Percentiles rank a stretch among this genome's conserved stretches.
phyloP scores from a whole-genome alignment of 495 filamentous ascomycete species.

The Daldinia loculata region DNA sequence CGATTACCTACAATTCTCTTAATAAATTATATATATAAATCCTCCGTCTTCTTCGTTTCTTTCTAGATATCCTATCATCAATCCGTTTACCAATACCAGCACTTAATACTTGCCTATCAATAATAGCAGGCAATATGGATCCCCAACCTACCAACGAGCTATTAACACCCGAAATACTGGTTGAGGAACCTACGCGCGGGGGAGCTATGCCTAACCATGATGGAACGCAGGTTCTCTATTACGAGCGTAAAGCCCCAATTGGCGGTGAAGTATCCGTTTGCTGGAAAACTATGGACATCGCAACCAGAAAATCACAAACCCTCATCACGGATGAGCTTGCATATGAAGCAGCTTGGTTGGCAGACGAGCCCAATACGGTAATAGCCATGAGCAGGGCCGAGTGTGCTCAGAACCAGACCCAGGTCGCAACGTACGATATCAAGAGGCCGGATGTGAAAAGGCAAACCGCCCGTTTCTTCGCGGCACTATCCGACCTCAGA shows the following conservation, averaged over 20 bases:
- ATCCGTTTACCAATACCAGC: slow-evolving; percentile 1
- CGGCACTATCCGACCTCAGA: slow-evolving; percentile 26
- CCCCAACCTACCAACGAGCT: background rate
- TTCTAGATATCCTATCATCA: background rate
- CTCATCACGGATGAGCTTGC: background rate
- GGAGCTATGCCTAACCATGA: slow-evolving; percentile 34
- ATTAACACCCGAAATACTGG: background rate
- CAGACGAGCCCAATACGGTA: slow-evolving; percentile 26
- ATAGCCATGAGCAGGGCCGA: slow-evolving; percentile 17
- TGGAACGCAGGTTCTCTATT: slow-evolving; percentile 42
- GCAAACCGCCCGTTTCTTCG: slow-evolving; percentile 15
- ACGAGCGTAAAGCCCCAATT: background rate
- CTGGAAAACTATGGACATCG: slow-evolving; percentile 28
- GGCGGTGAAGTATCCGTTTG: background rate
- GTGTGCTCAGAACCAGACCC: background rate
- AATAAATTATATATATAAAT: background rate
- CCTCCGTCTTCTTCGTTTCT: background rate
- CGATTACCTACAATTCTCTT: background rate
- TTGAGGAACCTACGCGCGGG: background rate
- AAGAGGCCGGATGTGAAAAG: background rate
- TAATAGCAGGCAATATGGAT: background rate
- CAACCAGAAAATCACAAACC: slow-evolving; percentile 20
- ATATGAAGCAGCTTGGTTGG: slow-evolving; percentile 29
- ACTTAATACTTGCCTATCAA: background rate
- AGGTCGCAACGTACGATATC: background rate